A percentile compares a stretch with the other conserved stretches of the same genome.
phyloP scores from a whole-genome alignment of 2,329 filamentous ascomycete species.

The Fusarium acutatum region DNA sequence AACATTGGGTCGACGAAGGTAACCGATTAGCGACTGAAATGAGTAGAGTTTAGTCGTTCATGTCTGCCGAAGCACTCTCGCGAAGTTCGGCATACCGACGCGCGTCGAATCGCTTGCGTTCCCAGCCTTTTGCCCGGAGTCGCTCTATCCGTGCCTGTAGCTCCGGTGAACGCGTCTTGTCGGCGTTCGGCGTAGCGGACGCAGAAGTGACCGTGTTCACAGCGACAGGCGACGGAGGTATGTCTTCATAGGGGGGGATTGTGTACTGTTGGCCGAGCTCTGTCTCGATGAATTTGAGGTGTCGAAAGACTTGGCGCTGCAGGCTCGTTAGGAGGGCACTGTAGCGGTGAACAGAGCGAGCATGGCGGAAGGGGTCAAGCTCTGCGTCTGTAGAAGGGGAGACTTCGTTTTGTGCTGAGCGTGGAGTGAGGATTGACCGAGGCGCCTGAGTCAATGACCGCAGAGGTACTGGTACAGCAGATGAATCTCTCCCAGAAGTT shows the following conservation, averaged over 20 bases:
- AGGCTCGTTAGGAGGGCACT: slow-evolving; percentile 58
- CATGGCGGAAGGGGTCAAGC: slow-evolving; percentile 51
- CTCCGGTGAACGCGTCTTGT: slow-evolving; percentile 52
- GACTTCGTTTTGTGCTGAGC: slow-evolving; percentile 9
- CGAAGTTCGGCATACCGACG: slow-evolving; percentile 62
- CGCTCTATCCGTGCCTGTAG: slow-evolving; percentile 62
- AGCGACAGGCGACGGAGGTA: background rate
- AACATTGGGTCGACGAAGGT: background rate
- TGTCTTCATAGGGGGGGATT: slow-evolving; percentile 36
- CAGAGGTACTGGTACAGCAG: background rate
- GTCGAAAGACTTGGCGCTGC: slow-evolving; percentile 57
- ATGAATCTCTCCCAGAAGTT: slow-evolving; percentile 13
- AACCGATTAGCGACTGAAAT: background rate
- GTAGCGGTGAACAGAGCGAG: slow-evolving; percentile 58
- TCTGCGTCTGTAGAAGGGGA: slow-evolving; percentile 27
- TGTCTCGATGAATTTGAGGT: slow-evolving; percentile 57
- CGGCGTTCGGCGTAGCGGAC: slow-evolving; percentile 32
- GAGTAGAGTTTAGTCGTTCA: slow-evolving; percentile 41
- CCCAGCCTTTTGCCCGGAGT: slow-evolving; percentile 63
- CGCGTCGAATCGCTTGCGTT: slow-evolving; percentile 63
- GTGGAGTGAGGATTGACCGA: slow-evolving; percentile 26
- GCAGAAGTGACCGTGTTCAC: background rate
- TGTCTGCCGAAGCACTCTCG: slow-evolving; percentile 61
- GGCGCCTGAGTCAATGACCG: slow-evolving; percentile 27
- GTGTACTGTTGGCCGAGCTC: slow-evolving; percentile 42